A percentile compares a stretch with the other conserved stretches of the same genome.
These are phyloP conservation scores for Wickerhamiella occidentalis DNA, from an alignment of 805 yeast species.

Conservation along the genomic window DNA sequence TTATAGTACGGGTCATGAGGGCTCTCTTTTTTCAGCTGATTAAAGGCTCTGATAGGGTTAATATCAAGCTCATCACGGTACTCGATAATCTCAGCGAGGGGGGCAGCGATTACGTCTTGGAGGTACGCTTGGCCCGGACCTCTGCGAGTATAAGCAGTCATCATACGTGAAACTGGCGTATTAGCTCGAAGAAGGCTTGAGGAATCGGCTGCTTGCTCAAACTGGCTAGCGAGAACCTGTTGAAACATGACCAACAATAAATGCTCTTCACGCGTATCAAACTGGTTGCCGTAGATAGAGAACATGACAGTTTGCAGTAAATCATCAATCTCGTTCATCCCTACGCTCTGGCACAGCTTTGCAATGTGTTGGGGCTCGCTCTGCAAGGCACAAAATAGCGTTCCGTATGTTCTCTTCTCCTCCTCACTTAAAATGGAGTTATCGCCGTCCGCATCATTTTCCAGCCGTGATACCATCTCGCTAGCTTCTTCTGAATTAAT, in stretches of 20 bases:
- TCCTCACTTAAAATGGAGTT: constrained; percentile 15
- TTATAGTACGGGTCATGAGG: constrained; percentile 17
- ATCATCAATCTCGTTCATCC: constrained; percentile 30
- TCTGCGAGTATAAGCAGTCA: constrained; percentile 31
- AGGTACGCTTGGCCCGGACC: constrained; percentile 32
- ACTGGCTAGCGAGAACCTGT: constrained; percentile 29
- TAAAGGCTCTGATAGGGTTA: constrained; percentile 27
- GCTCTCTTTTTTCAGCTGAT: constrained; percentile 19
- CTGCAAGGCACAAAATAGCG: constrained; percentile 30
- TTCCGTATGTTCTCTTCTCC: constrained; percentile 26
- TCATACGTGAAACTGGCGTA: constrained; percentile 32
- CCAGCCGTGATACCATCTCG: constrained; percentile 27
- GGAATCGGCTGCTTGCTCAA: constrained; percentile 28
- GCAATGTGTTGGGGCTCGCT: constrained; percentile 31
- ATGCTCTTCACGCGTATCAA: constrained; percentile 32
- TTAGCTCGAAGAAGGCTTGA: constrained; percentile 30
- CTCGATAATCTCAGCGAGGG: constrained; percentile 23
- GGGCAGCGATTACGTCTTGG: constrained; percentile 24
- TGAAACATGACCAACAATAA: constrained; percentile 30
- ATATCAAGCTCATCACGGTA: constrained; percentile 25
- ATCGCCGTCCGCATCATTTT: constrained; percentile 9
- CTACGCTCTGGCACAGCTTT: constrained; percentile 24
- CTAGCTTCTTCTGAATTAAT: constrained; percentile 29
- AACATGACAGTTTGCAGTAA: constrained; percentile 32
- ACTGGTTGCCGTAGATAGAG: constrained; percentile 33